Conservation (phyloP, 805 yeast genomes). For the Ogataea glucozyma region DNA sequence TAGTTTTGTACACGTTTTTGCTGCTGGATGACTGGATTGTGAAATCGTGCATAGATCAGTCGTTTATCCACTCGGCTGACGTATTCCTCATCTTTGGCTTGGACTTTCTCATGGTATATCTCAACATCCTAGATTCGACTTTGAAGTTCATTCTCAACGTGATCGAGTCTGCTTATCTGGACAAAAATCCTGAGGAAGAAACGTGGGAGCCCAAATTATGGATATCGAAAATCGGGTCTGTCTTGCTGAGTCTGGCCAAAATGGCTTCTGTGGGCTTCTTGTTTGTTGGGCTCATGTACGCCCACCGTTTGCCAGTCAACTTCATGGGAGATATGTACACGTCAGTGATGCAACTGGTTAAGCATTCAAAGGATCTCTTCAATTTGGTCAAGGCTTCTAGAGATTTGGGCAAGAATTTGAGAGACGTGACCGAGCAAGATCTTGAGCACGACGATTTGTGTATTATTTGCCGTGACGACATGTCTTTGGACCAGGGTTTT, state of each 20-base stretch:
- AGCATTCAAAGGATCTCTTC: conserved; percentile 40
- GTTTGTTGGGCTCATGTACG: conserved; percentile 45
- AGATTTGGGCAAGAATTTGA: conserved; percentile 62
- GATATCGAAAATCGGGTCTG: conserved; percentile 57
- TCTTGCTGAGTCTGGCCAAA: conserved; percentile 50
- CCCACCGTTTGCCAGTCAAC: conserved; percentile 34
- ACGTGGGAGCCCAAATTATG: conserved; percentile 74
- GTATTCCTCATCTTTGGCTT: conserved; percentile 70
- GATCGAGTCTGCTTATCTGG: conserved; percentile 55
- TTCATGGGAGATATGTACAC: conserved; percentile 34
- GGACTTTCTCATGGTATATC: conserved; percentile 66
- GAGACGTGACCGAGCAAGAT: conserved; percentile 62
- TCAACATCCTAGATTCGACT: conserved; percentile 49
- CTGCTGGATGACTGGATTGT: conserved; percentile 54
- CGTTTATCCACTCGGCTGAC: conserved; percentile 53
- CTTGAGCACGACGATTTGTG: conserved; percentile 67
- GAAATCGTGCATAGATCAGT: conserved; percentile 54
- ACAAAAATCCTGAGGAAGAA: conserved; percentile 49
- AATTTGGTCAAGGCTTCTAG: conserved; percentile 48
- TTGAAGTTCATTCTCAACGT: conserved; percentile 52
- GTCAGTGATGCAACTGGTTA: conserved; percentile 30
- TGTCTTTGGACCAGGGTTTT: conserved; percentile 47
- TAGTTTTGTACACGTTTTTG: conserved; percentile 47
- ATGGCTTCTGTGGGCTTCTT: conserved; percentile 47
- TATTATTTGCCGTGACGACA: conserved; percentile 90